Conservation (phyloP, 2,329 filamentous ascomycete genomes). For the Neocatenulostroma microsporum region DNA sequence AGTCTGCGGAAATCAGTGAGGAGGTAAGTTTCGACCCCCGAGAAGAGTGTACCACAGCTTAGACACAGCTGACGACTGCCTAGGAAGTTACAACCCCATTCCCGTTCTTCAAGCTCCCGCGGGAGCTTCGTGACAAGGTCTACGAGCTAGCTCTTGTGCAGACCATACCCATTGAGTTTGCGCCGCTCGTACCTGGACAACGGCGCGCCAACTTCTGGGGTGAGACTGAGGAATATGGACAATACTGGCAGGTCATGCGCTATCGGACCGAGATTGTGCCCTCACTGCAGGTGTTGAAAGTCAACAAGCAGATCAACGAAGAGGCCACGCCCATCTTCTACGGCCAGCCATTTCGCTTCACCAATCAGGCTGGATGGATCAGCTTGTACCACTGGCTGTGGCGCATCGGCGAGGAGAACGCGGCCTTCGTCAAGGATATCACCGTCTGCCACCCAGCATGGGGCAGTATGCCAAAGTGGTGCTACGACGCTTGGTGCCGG, state of each 20-base stretch:
- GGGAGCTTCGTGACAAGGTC: constrained; percentile 2
- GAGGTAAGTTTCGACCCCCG: too few relatives aligned
- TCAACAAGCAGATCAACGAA: constrained; percentile 24
- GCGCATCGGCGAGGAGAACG: not conserved
- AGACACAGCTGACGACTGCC: too few relatives aligned
- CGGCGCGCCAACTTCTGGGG: not conserved
- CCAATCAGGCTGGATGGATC: constrained; percentile 10
- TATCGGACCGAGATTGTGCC: constrained; percentile 1
- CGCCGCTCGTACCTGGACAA: not conserved
- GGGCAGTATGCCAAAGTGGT: not conserved
- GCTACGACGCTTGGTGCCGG: not conserved
- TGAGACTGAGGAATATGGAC: not conserved
- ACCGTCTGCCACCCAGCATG: not conserved
- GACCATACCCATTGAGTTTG: constrained; percentile 1
- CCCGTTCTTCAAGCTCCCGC: constrained; percentile 1
- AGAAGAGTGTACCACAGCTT: too few relatives aligned
- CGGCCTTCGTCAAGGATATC: not conserved
- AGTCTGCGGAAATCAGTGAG: too few relatives aligned
- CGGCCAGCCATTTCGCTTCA: constrained; percentile 32
- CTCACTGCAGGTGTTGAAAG: constrained; percentile 4
- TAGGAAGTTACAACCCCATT: too few relatives aligned
- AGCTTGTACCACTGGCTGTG: constrained; percentile 2
- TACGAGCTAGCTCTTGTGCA: constrained; percentile 3
- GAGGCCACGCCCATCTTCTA: constrained; percentile 40
- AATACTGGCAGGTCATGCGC: not conserved